phyloP scores from a whole-genome alignment of 305 asterid genomes.

The Fraxinus angustifolia region DNA sequence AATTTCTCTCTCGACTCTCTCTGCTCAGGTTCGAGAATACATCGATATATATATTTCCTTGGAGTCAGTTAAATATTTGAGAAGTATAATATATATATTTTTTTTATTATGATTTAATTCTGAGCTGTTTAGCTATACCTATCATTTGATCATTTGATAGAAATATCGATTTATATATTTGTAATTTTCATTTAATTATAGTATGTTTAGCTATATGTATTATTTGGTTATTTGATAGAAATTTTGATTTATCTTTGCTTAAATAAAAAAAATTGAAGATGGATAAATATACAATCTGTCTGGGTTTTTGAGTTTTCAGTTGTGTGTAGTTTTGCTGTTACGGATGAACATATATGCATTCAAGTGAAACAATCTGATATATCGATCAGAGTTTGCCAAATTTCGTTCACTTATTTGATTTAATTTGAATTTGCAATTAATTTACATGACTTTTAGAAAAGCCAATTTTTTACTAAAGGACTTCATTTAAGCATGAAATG shows the following conservation, averaged over 20 bases:
- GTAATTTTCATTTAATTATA: not conserved
- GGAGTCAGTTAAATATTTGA: not conserved
- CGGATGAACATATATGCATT: not conserved
- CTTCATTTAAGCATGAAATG: not conserved
- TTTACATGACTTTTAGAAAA: not conserved
- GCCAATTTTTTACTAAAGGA: not conserved
- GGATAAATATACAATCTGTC: not conserved
- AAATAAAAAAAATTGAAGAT: not conserved
- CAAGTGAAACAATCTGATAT: not conserved
- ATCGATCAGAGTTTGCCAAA: not conserved
- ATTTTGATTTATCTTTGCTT: not conserved
- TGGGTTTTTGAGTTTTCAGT: not conserved
- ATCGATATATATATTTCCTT: no score
- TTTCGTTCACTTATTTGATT: not conserved
- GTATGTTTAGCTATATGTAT: not conserved
- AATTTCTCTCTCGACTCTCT: constrained; percentile 43
- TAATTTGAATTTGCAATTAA: not conserved
- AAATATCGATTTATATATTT: not conserved
- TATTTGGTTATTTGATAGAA: not conserved
- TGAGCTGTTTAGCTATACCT: not conserved
- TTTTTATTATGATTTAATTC: not conserved
- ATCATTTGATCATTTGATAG: not conserved
- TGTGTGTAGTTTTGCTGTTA: not conserved
- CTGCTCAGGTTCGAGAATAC: constrained; percentile 54
- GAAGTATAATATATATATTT: not conserved